Evolutionary conservation across 805 yeast genomes (phyloP), one percentile per base, ranked within the genome.

Genomic region (Saturnispora halmiae): DNA sequence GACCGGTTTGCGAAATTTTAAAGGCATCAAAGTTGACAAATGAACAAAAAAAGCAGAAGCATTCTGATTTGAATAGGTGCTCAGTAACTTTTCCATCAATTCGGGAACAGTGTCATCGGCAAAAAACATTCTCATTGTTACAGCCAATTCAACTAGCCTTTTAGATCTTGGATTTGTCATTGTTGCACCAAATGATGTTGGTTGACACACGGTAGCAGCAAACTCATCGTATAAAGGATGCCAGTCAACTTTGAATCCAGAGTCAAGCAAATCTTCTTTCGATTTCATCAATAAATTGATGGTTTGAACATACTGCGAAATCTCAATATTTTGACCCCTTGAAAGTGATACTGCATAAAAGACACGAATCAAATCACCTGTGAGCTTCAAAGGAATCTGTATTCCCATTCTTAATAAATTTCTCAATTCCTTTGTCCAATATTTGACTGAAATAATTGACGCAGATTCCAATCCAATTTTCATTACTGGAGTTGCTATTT

Each of bases 361-460:
- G 2, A 84, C 82, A 41, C 67, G 66, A 1, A 85, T 77, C 31
- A 90, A 66, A 1, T 73, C 63, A 18, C 77, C 67, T 40, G 87
- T 70, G 35, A 79, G 59, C 2, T 66, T 49, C 10, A 85, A 51
- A 0, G 98, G 96, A 64, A 90, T 69, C 39, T 81, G 82, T 51
- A 82, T 77, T 51, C 84, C 83, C 76, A 82, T 79, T 50, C 73
- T 73, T 40, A 86, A 58, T 73, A 95, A 81, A 31, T 81, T 79
- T 38, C 75, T 72, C 46, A 90, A 67, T 56, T 87, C 96, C 40
- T 81, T 78, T 0, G 96, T 81, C 95, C 96, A 88, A 44, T 81
- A 83, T 40, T 79, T 71, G 6, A 86, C 80, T 34, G 79, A 72
- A 6, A 82, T 77, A 6, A 84, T 79, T 0, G 92, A 75, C 0